Evolutionary conservation across 257 asterid genomes (phyloP), one percentile per base, ranked within the genome.

Genomic region (Cruciata laevipes): DNA sequence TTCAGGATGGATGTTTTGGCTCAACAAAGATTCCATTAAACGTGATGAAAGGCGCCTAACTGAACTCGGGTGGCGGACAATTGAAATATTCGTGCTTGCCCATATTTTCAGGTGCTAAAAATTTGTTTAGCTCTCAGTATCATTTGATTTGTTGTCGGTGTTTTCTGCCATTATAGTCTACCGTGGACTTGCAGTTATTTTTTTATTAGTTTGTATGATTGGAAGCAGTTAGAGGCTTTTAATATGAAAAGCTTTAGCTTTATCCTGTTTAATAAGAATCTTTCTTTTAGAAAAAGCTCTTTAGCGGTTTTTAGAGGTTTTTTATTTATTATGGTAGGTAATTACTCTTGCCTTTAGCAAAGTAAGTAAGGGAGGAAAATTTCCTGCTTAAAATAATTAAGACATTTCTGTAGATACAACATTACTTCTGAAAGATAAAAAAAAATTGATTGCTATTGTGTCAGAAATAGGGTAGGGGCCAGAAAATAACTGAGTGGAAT

Each of bases 41-140:
- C 84, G 89, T 38, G 98, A 88, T 60, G 96, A 91, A 86, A 88
- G 95, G 80, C 83, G 97, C 62, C 89, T 94, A 53, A 88, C 97
- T 77, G 96, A 88, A 77, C 82, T 94, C 75, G 99, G 99, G 67
- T 89, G 97, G 42, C 87, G 96, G 68, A 94, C 99, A 69, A 86
- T 94, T 69, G 99, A 94, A 81, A 86, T 87, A 76, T 88, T 88
- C 74, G 85, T 88, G 68, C 82, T 94, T 25, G 89, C 86, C 68
- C 95, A 94, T 72, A 84, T 94, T 66, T 94, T 88, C 83, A 94
- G 96, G 99, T 90, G 81, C 47, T 47, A 64, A 6, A 25, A 23
- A 23, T 67, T 55, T 66, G 27, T 30, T n/a, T n/a, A n/a, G n/a
- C 57, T n/a, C n/a, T 38, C 21, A 14, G 20, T 47, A 16, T 42